Evolutionary conservation across 106 monocot genomes (phyloP).

Genomic region (Dendrobium chrysotoxum): DNA sequence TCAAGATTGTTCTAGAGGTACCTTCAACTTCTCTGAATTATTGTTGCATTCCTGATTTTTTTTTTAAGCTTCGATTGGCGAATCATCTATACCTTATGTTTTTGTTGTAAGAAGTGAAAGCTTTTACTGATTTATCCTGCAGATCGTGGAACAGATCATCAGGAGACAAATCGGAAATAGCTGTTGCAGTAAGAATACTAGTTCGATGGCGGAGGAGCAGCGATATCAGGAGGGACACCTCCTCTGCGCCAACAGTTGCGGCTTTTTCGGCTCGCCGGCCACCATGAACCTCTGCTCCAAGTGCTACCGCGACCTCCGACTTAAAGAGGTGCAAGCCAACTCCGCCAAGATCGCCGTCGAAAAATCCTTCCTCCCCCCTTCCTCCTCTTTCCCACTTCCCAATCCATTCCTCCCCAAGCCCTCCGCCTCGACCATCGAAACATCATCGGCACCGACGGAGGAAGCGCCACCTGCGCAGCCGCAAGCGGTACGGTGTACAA

Average conservation of each 20-base stretch:
- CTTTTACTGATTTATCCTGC: background rate
- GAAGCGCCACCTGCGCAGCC: background rate
- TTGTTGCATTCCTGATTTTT: background rate
- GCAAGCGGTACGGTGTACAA: constrained; percentile 17
- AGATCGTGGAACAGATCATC: background rate
- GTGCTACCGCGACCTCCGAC: constrained; percentile 32
- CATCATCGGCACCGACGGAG: background rate
- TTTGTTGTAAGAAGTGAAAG: background rate
- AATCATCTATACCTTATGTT: background rate
- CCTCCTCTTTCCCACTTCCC: background rate
- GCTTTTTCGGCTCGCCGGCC: constrained; percentile 39
- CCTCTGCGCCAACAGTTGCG: constrained; percentile 50
- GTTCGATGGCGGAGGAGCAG: constrained; percentile 44
- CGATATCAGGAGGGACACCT: constrained; percentile 30
- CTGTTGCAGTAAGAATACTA: background rate
- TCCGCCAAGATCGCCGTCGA: constrained; percentile 15
- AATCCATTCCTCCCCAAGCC: background rate
- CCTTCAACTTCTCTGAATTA: background rate
- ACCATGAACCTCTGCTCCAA: constrained; percentile 44
- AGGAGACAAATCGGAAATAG: background rate
- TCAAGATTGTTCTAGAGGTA: background rate
- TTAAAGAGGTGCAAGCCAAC: constrained; percentile 11
- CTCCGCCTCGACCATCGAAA: background rate
- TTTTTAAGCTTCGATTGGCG: background rate
- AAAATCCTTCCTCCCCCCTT: background rate